A percentile compares a stretch with the other conserved stretches of the same genome.
Conservation (phyloP, 2,329 filamentous ascomycete genomes). For the Myrmaecium sp. region DNA sequence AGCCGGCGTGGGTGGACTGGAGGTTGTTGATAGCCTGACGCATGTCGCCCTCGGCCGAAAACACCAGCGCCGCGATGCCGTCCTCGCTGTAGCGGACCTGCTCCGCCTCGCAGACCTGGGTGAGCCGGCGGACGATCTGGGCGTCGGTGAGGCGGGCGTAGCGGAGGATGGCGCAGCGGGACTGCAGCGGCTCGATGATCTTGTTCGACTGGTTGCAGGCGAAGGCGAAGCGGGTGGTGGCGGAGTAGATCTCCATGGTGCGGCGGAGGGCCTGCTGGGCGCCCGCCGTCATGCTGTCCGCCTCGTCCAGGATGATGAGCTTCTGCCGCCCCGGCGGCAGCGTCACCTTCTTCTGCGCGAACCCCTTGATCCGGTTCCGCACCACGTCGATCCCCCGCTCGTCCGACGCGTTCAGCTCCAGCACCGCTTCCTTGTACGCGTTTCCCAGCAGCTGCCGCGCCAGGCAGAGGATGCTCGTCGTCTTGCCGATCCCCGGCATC, state of each 20-base stretch:
- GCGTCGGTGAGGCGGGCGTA: slow-evolving; percentile 85
- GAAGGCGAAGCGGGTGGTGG: slow-evolving; percentile 92
- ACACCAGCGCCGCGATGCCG: slow-evolving; percentile 86
- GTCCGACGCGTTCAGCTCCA: slow-evolving; percentile 92
- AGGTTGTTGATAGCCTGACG: slow-evolving; percentile 97
- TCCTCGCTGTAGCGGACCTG: slow-evolving; percentile 83
- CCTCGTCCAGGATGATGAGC: slow-evolving; percentile 92
- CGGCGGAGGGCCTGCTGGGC: slow-evolving; percentile 87
- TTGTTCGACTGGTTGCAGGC: slow-evolving; percentile 98
- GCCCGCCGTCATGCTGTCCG: slow-evolving; percentile 90
- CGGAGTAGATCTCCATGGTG: slow-evolving; percentile 98
- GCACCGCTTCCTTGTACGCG: slow-evolving; percentile 89
- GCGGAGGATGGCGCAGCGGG: slow-evolving; percentile 84
- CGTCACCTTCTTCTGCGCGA: slow-evolving; percentile 97
- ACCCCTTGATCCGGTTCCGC: slow-evolving; percentile 91
- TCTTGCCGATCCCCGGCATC: slow-evolving; percentile 98
- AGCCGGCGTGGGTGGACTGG: slow-evolving; percentile 82
- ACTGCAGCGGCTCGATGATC: slow-evolving; percentile 98
- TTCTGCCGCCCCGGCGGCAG: slow-evolving; percentile 83
- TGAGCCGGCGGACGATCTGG: slow-evolving; percentile 75
- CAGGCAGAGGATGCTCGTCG: slow-evolving; percentile 83
- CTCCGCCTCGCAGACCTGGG: slow-evolving; percentile 88
- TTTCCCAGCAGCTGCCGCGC: slow-evolving; percentile 83
- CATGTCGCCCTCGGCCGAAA: slow-evolving; percentile 97
- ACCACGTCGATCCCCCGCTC: slow-evolving; percentile 97